Evolutionary conservation across 2,329 filamentous ascomycete species (phyloP).

Genomic region (Trichoderma semiorbis): DNA sequence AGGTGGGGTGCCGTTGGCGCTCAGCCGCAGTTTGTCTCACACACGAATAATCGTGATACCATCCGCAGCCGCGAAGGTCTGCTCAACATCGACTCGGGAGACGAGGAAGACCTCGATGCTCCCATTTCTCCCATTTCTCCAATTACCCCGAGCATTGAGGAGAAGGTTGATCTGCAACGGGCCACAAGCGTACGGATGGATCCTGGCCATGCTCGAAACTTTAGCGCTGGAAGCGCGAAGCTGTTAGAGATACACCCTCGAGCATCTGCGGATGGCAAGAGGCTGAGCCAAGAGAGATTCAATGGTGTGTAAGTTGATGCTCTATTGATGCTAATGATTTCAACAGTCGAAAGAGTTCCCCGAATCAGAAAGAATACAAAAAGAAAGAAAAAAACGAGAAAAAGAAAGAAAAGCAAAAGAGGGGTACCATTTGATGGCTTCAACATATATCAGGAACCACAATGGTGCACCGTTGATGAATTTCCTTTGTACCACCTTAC

Average conservation of each 20-base stretch:
- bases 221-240: conserved; percentile 75
- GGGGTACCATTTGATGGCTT: neutral
- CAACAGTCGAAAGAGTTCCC: conserved; percentile 23
- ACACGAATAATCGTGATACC: conserved; percentile 38
- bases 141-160: conserved; percentile 28
- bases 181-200: conserved; percentile 69
- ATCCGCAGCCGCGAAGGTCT: conserved; percentile 53
- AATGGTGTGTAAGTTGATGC: neutral
- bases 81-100: conserved; percentile 40
- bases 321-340: conserved; percentile 22
- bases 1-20: conserved; percentile 52
- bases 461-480: conserved; percentile 1
- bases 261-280: conserved; percentile 49
- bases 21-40: conserved; percentile 56
- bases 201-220: conserved; percentile 63
- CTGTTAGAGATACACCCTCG: conserved; percentile 63
- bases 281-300: conserved; percentile 27
- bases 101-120: conserved; percentile 31
- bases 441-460: neutral
- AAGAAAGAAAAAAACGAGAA: neutral
- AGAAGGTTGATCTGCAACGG: conserved; percentile 49
- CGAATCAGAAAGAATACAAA: neutral
- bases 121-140: conserved; percentile 26
- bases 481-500: conserved; percentile 10
- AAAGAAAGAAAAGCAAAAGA: neutral